phyloP scores from a whole-genome alignment of 2,329 filamentous ascomycete genomes.

The Neonectria coccinea region DNA sequence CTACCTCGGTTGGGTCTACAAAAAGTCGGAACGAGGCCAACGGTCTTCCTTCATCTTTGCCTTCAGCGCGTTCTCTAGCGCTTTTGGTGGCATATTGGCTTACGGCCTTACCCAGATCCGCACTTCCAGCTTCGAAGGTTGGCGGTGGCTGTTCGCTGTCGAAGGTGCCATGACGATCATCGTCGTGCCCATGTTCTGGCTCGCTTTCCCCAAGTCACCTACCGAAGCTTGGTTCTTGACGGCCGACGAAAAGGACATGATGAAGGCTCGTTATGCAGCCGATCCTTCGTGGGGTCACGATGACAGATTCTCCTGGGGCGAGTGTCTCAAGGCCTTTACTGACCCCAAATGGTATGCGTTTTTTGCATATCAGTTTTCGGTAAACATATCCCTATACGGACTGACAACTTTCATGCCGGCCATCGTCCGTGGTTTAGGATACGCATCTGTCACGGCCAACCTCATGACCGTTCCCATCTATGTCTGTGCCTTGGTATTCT shows the following conservation, averaged over 20 bases:
- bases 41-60: slow-evolving; percentile 55
- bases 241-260: slow-evolving; percentile 38
- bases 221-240: slow-evolving; percentile 44
- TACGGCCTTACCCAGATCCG: slow-evolving; percentile 53
- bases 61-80: slow-evolving; percentile 54
- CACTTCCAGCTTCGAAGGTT: slow-evolving; percentile 49
- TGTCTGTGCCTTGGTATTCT: slow-evolving; percentile 38
- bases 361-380: slow-evolving; percentile 45
- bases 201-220: slow-evolving; percentile 44
- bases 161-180: slow-evolving; percentile 55
- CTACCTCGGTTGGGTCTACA: slow-evolving; percentile 35
- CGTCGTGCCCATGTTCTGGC: slow-evolving; percentile 46
- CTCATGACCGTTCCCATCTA: slow-evolving; percentile 47
- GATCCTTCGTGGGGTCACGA: slow-evolving; percentile 27
- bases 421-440: slow-evolving; percentile 47
- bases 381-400: slow-evolving; percentile 47
- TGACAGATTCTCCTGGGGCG: slow-evolving; percentile 32
- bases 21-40: slow-evolving; percentile 33
- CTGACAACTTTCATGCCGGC: slow-evolving; percentile 48
- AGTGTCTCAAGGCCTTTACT: slow-evolving; percentile 34
- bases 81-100: slow-evolving; percentile 58
- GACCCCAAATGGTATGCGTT: slow-evolving; percentile 50
- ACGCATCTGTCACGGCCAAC: slow-evolving; percentile 47
- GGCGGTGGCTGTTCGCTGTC: slow-evolving; percentile 43
- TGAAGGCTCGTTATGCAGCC: slow-evolving; percentile 32